Conservation (phyloP, 106 monocot genomes). For the Allium fistulosum region DNA sequence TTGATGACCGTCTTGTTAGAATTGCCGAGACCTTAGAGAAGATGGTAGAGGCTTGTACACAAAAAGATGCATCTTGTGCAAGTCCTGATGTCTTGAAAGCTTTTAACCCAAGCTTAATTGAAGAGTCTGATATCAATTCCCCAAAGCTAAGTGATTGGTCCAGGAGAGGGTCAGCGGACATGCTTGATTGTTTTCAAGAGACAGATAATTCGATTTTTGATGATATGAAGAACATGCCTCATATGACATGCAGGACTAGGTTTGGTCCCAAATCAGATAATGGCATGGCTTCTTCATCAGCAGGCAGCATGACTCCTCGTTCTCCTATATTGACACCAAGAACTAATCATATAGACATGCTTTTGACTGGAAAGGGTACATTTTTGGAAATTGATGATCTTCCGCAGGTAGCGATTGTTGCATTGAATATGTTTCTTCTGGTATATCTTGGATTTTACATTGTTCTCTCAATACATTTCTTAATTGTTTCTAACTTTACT, state of each 20-base stretch:
- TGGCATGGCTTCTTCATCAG: conserved; percentile 89
- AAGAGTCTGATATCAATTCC: conserved; percentile 71
- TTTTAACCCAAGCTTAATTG: conserved; percentile 56
- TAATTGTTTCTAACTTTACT: no score
- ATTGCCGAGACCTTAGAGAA: conserved; percentile 87
- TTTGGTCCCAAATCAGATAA: conserved; percentile 97
- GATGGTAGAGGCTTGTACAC: conserved; percentile 53
- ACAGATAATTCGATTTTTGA: conserved; percentile 52
- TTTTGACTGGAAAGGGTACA: conserved; percentile 66
- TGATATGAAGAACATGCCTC: conserved; percentile 66
- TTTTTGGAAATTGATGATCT: conserved; percentile 85
- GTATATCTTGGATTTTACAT: no score
- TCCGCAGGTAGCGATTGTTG: conserved; percentile 50
- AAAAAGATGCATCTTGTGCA: conserved; percentile 49
- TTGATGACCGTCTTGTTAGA: conserved; percentile 80
- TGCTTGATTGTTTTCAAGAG: conserved; percentile 90
- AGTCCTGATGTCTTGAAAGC: conserved; percentile 71
- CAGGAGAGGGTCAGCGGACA: conserved; percentile 73
- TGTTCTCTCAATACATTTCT: no score
- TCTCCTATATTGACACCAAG: conserved; percentile 88
- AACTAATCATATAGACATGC: conserved; percentile 70
- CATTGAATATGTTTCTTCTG: background rate
- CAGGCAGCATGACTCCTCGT: conserved; percentile 93
- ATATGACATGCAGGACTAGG: conserved; percentile 93
- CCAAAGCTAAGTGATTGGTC: conserved; percentile 90